Base-by-base conservation (phyloP, 1,284 basidiomycete genomes). In the Phaffia rhodozyma region DNA sequence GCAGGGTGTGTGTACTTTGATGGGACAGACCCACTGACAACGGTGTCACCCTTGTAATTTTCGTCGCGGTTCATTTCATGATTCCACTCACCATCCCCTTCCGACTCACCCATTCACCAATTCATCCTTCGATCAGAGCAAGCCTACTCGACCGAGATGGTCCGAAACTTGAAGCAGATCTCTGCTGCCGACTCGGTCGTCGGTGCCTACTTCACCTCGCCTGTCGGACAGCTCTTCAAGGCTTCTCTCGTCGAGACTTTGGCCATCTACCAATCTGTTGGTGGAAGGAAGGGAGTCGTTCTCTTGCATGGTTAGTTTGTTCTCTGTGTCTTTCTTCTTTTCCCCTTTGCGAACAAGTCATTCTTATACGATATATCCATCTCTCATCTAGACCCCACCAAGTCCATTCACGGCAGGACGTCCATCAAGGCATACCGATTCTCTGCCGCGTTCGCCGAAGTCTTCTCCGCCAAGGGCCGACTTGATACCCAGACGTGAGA, bases 151-250 rank as follows among this genome's bases (percentile, higher is more conserved):
- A 79, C 82, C 43, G 83, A 86, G 65, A 91, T 94, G 88, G 79
- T 94, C 58, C 84, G 86, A 61, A 86, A 89, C 51, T 78, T 94
- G 72, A 86, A 88, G 72, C 90, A 97, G 74, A 91, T 97, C 66
- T 89, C 91, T 74, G 85, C 87, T 62, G 93, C 97, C 72, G 92
- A 94, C 75, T 91, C 88, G 70, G 84, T 96, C 57, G 89, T 98
- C 64, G 96, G 96, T 54, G 91, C 97, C 76, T 99, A 99, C 80
- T 91, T 96, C 75, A 87, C 87, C 55, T 90, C 86, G 55, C 84
- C 86, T 23, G 81, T 91, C 60, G 91, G 91, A 50, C 91, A 91
- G n/a, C 97, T 94, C 76, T 86, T 90, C 77, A 88, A 86, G 71
- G 88, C 91, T 73, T 83, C 84, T n/a, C 78, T 96, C 56, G 81